phyloP scores from a whole-genome alignment of 768 basidiomycete genomes.

The Trametes meyenii region DNA sequence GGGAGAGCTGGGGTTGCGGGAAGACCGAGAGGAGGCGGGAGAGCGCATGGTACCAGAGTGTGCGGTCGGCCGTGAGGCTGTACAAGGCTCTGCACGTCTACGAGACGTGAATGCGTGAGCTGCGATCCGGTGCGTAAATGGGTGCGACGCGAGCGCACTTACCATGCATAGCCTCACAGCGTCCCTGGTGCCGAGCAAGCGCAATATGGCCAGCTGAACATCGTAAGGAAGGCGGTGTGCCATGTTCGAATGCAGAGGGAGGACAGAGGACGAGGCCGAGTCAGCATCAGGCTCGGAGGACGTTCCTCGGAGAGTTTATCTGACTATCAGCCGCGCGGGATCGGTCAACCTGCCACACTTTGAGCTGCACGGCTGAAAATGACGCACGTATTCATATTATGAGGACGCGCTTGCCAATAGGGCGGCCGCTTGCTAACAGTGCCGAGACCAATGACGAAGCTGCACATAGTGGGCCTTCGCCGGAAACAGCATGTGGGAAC shows the following conservation, averaged over 20 bases:
- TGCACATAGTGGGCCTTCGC: conserved; percentile 5
- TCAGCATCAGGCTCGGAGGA: neutral
- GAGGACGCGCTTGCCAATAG: neutral
- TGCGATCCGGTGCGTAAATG: neutral
- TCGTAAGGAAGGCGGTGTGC: conserved; percentile 19
- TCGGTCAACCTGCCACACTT: conserved; percentile 1
- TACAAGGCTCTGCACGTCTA: conserved; percentile 19
- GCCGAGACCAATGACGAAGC: conserved; percentile 22
- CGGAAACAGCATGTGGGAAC: conserved; percentile 22
- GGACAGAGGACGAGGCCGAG: conserved; percentile 8
- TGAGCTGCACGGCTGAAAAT: conserved; percentile 10
- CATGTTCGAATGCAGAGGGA: conserved; percentile 1
- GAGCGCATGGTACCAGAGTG: conserved; percentile 15
- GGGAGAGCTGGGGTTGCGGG: conserved; percentile 17
- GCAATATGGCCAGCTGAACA: conserved; percentile 9
- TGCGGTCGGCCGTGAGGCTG: conserved; percentile 15
- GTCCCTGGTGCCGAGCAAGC: conserved; percentile 10
- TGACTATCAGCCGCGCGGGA: conserved; percentile 20
- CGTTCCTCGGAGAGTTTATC: conserved; percentile 10
- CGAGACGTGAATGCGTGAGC: neutral
- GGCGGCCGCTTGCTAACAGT: conserved; percentile 1
- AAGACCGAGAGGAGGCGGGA: conserved; percentile 14
- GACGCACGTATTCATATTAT: conserved; percentile 13
- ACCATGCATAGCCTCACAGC: conserved; percentile 19
- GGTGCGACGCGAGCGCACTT: neutral